Conservation (phyloP, 2,329 filamentous ascomycete genomes). For the Pseudogymnoascus sp. region DNA sequence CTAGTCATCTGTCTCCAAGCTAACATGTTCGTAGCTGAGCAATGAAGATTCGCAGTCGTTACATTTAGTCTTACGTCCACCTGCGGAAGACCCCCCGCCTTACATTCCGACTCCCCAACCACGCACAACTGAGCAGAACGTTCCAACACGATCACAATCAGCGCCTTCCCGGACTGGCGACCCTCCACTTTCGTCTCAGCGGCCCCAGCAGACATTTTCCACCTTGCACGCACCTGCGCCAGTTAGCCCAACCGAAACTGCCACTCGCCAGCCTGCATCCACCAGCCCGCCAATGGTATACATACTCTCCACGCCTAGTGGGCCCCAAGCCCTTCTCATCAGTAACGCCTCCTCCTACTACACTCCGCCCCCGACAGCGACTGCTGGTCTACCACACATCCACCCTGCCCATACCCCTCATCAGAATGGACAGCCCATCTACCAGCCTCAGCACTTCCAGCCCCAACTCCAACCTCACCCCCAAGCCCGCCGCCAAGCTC, state of each 20-base stretch:
- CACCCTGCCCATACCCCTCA: not conserved
- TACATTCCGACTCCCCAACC: not conserved
- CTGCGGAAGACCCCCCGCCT: not conserved
- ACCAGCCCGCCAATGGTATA: constrained; percentile 45
- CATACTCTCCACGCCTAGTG: constrained; percentile 52
- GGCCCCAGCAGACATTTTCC: not conserved
- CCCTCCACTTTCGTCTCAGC: not conserved
- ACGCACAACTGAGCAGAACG: not conserved
- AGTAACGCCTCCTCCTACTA: constrained; percentile 47
- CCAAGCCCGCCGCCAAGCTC: not conserved
- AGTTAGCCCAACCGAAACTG: constrained; percentile 16
- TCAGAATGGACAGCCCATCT: not conserved
- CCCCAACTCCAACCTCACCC: not conserved
- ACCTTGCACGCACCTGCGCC: constrained; percentile 16
- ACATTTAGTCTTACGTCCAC: constrained; percentile 45
- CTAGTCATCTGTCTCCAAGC: constrained; percentile 11
- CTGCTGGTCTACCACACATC: constrained; percentile 20
- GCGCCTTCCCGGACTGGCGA: not conserved
- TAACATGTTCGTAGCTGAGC: constrained; percentile 33
- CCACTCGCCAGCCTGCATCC: constrained; percentile 14
- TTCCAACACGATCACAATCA: not conserved
- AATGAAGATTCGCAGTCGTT: constrained; percentile 43
- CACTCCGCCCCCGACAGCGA: constrained; percentile 33
- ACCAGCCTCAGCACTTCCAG: not conserved
- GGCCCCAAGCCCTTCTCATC: constrained; percentile 51